A percentile compares a stretch with the other conserved stretches of the same genome.
These are phyloP conservation scores for Termitomyces sp. DNA, from an alignment of 1,284 basidiomycete genomes.

Conservation along the genomic window DNA sequence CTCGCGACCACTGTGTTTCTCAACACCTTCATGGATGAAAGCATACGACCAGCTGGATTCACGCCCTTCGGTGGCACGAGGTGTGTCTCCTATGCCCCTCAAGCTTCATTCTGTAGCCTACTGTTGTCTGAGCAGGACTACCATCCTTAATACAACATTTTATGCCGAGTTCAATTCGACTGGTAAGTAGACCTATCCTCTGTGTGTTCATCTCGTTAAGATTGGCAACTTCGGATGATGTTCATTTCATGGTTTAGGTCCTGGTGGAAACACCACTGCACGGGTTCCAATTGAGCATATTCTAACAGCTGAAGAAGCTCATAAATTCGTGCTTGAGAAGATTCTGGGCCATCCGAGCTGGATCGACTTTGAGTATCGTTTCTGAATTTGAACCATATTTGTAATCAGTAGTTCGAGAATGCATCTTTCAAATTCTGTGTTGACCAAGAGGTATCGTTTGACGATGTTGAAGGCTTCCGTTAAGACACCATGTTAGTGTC, in stretches of 20 bases:
- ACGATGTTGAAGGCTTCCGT: no score
- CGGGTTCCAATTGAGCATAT: slow-evolving; percentile 46
- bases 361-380: slow-evolving; percentile 50
- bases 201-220: not conserved
- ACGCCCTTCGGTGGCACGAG: slow-evolving; percentile 43
- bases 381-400: slow-evolving; percentile 16
- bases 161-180: slow-evolving; percentile 56
- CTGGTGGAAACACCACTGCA: slow-evolving; percentile 44
- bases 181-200: slow-evolving; percentile 28
- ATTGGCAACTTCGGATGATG: not conserved
- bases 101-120: not conserved
- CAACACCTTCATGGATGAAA: slow-evolving; percentile 55
- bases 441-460: not conserved
- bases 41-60: slow-evolving; percentile 47
- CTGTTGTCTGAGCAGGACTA: slow-evolving; percentile 26
- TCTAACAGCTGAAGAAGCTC: slow-evolving; percentile 35
- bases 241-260: slow-evolving; percentile 31
- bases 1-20: slow-evolving; percentile 51
- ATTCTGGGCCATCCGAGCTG: slow-evolving; percentile 50
- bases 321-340: slow-evolving; percentile 38
- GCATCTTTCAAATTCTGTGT: no score
- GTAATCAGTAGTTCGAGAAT: not conserved
- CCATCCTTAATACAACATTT: slow-evolving; percentile 50
- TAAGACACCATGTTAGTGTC: no score
- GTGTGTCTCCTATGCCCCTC: slow-evolving; percentile 18